phyloP scores from a whole-genome alignment of 148 eudicot genomes.

The Vaccinium vitisidaea region DNA sequence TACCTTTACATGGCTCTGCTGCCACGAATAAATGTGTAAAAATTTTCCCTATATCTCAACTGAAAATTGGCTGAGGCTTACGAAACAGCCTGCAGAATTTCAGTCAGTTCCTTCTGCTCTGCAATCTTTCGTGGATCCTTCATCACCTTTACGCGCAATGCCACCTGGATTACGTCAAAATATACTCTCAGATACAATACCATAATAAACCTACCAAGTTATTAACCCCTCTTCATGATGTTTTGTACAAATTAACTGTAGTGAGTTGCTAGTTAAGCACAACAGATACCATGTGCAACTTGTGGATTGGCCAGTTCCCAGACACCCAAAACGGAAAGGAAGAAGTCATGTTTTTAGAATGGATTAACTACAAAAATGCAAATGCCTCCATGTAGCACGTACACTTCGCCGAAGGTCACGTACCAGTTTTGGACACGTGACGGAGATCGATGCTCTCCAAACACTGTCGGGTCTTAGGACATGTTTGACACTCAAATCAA shows the following conservation, averaged over 20 bases:
- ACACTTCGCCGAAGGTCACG: background rate
- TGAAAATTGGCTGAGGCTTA: slow-evolving; percentile 18
- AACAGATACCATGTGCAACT: background rate
- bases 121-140: slow-evolving; percentile 25
- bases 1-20: background rate
- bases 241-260: no score
- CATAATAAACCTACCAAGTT: background rate
- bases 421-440: background rate
- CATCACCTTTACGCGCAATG: slow-evolving; percentile 59
- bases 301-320: no score
- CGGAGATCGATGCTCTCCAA: background rate
- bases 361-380: no score
- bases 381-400: no score
- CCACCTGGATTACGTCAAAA: slow-evolving; percentile 34
- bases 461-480: background rate
- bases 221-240: background rate
- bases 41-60: slow-evolving; percentile 18
- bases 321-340: no score
- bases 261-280: background rate
- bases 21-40: slow-evolving; percentile 25
- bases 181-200: background rate
- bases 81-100: slow-evolving; percentile 37
- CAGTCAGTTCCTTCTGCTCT: slow-evolving; percentile 27
- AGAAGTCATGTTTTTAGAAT: no score
- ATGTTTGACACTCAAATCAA: background rate